These are phyloP conservation scores for Trichoderma guizhouense DNA, from an alignment of 2,329 filamentous ascomycete species.

Conservation along the genomic window DNA sequence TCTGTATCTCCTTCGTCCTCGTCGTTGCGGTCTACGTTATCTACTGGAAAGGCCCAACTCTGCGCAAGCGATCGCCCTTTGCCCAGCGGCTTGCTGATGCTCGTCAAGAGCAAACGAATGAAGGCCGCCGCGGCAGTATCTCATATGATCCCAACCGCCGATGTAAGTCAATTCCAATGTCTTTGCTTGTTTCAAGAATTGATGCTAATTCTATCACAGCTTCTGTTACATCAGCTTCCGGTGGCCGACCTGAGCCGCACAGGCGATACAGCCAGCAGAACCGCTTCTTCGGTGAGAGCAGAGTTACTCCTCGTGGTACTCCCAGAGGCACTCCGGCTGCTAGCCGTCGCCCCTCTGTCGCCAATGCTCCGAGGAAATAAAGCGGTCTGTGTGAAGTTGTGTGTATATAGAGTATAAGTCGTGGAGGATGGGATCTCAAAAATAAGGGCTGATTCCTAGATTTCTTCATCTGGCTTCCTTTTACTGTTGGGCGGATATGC, in stretches of 20 bases:
- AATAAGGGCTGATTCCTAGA: background rate
- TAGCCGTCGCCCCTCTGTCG: conserved; percentile 32
- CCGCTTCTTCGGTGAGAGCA: conserved; percentile 41
- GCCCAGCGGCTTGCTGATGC: conserved; percentile 58
- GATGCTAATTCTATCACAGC: conserved; percentile 20
- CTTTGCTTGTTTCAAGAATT: background rate
- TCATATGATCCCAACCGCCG: conserved; percentile 26
- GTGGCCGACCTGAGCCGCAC: conserved; percentile 19
- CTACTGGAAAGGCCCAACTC: conserved; percentile 60
- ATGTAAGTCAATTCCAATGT: conserved; percentile 26
- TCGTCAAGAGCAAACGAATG: conserved; percentile 28
- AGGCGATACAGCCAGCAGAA: conserved; percentile 39
- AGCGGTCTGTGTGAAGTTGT: background rate
- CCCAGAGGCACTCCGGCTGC: conserved; percentile 38
- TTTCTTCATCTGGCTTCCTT: background rate
- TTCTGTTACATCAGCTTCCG: conserved; percentile 23
- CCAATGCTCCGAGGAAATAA: conserved; percentile 19
- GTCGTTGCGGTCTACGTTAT: conserved; percentile 63
- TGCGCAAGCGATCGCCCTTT: conserved; percentile 61
- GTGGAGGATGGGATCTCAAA: background rate
- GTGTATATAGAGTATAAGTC: background rate
- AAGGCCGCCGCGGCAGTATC: conserved; percentile 31
- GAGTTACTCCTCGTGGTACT: conserved; percentile 38
- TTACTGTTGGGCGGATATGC: background rate
- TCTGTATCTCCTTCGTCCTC: conserved; percentile 58